Evolutionary conservation across 2,329 filamentous ascomycete genomes (phyloP), one percentile per base, ranked within the genome.

Genomic region (Fusarium dimerum): DNA sequence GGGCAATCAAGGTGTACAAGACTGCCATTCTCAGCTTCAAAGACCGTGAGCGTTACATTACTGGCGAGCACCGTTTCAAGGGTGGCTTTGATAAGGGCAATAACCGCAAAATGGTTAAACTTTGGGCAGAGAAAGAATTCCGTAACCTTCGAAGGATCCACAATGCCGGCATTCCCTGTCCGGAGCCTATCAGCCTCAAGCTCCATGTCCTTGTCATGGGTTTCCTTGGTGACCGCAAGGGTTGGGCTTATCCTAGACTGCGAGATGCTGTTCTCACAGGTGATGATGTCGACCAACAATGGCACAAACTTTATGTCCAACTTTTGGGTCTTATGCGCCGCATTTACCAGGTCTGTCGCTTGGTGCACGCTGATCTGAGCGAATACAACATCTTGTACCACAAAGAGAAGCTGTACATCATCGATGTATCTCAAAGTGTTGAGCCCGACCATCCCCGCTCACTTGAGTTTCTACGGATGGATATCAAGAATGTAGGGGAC

Each of bases 91-190:
- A 93, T 75, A 97, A 97, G 78, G 89, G 89, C 61, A 96, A 92
- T 74, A 96, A 92, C 76, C 85, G 92, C 45, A 92, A 93, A 62
- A 97, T 97, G 93, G 93, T 99, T 62, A 96, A 96, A 73, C 80
- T 97, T 20, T 99, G 94, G 94, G 95, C 95, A 0, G 93, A 99
- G 75, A 99, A 99, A 75, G 94, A 99, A 75, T 96, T 95, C 77
- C 85, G 94, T 40, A 99, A 99, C 73, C 74, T 99, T 66, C 87
- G 91, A 61, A 83, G 94, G 50, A 87, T 99, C 56, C 79, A 95
- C 71, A 78, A 84, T 6, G 88, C 92, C 8, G 90, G 89, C 8
- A 96, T 99, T 49, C 89, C 92, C 6, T 96, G 89, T 62, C 94
- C 94, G 0, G 90, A 96, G 68, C 92, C 94, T 3, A 79, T 97